A percentile compares a stretch with the other conserved stretches of the same genome.
phyloP scores from a whole-genome alignment of 2,329 filamentous ascomycete species.

The Cercospora sesami region DNA sequence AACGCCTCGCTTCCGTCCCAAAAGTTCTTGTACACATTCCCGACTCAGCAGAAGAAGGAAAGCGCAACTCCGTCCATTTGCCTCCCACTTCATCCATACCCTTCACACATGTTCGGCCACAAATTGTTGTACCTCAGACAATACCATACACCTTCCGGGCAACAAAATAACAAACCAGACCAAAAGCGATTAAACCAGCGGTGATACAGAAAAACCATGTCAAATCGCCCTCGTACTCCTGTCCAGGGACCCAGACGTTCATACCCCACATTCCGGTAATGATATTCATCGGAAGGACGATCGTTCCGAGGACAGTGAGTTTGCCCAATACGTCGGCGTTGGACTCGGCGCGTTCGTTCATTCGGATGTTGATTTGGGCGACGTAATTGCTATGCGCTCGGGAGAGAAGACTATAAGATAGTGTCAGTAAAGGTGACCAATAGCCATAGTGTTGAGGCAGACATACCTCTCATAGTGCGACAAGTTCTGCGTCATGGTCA shows the following conservation, averaged over 20 bases:
- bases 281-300: slow-evolving; percentile 98
- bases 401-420: slow-evolving; percentile 68
- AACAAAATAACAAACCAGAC: slow-evolving; percentile 73
- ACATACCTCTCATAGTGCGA: slow-evolving; percentile 92
- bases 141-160: slow-evolving; percentile 83
- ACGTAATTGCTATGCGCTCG: slow-evolving; percentile 95
- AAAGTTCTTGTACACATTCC: background rate
- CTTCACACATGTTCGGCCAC: background rate
- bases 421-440: slow-evolving; percentile 23
- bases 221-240: slow-evolving; percentile 53
- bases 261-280: slow-evolving; percentile 98
- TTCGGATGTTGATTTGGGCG: slow-evolving; percentile 98
- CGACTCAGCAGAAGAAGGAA: background rate
- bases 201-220: slow-evolving; percentile 71
- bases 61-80: background rate
- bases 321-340: slow-evolving; percentile 94
- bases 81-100: background rate
- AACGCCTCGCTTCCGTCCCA: background rate
- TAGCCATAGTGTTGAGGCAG: too few relatives aligned
- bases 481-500: slow-evolving; percentile 97
- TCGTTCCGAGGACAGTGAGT: slow-evolving; percentile 92
- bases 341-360: slow-evolving; percentile 96
- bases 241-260: slow-evolving; percentile 84
- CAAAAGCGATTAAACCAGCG: slow-evolving; percentile 74
- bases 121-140: slow-evolving; percentile 52